Evolutionary conservation across 1,284 basidiomycete genomes (phyloP).

Genomic region (Peniophora sp.): DNA sequence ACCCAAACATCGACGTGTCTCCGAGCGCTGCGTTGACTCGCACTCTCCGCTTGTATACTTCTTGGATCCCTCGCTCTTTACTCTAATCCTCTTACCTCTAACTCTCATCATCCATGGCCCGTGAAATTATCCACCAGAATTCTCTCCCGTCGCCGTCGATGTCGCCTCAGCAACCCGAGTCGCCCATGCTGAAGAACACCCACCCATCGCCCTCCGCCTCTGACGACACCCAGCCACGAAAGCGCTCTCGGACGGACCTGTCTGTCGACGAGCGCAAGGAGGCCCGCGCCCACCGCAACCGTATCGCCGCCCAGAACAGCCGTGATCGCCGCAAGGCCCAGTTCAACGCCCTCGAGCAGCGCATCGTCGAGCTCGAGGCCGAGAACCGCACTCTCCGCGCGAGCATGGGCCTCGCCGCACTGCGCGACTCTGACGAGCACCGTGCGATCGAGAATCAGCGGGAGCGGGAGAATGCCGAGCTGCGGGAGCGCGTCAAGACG

Average conservation of each 20-base stretch:
- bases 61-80: background rate
- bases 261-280: constrained; percentile 71
- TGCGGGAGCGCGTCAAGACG: constrained; percentile 64
- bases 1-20: too few relatives aligned
- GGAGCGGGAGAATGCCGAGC: constrained; percentile 65
- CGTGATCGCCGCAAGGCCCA: constrained; percentile 76
- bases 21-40: too few relatives aligned
- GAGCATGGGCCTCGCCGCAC: constrained; percentile 24
- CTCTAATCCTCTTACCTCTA: background rate
- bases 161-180: constrained; percentile 13
- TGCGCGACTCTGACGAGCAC: constrained; percentile 19
- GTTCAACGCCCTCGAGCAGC: constrained; percentile 40
- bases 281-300: constrained; percentile 74
- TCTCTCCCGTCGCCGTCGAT: constrained; percentile 27
- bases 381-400: constrained; percentile 37
- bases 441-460: constrained; percentile 38
- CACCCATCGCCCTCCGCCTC: constrained; percentile 6
- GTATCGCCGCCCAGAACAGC: constrained; percentile 79
- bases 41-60: background rate
- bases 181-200: constrained; percentile 15
- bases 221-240: constrained; percentile 44
- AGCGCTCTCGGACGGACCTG: constrained; percentile 55
- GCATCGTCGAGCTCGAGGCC: constrained; percentile 36
- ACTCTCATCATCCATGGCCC: constrained; percentile 7
- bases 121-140: constrained; percentile 9